Evolutionary conservation across 768 basidiomycete species (phyloP).

Genomic region (Lentinula boryana): DNA sequence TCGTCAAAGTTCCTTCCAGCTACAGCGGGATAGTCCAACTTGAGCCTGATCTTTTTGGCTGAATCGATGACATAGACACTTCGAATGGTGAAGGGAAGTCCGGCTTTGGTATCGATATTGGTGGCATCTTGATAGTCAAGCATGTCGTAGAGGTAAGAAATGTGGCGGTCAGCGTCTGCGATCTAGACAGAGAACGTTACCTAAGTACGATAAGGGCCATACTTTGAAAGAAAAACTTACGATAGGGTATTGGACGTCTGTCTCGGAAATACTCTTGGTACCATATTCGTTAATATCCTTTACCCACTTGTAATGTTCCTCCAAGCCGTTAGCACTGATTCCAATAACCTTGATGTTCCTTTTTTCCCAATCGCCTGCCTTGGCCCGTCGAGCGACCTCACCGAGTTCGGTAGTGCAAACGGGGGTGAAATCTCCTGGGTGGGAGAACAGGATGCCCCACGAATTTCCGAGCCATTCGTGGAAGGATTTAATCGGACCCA

Average conservation of each 20-base stretch:
- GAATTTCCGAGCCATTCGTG: slow-evolving; percentile 88
- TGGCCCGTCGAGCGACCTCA: slow-evolving; percentile 77
- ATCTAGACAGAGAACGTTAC: slow-evolving; percentile 47
- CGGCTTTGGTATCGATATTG: slow-evolving; percentile 70
- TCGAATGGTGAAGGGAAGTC: slow-evolving; percentile 94
- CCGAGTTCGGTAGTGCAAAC: slow-evolving; percentile 97
- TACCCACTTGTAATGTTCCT: slow-evolving; percentile 85
- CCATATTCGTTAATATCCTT: slow-evolving; percentile 81
- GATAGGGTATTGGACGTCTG: slow-evolving; percentile 87
- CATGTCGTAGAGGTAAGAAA: slow-evolving; percentile 91
- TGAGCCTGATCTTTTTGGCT: slow-evolving; percentile 89
- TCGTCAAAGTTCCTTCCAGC: slow-evolving; percentile 91
- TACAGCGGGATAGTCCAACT: slow-evolving; percentile 88
- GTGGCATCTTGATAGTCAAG: slow-evolving; percentile 92
- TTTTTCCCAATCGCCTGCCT: slow-evolving; percentile 70
- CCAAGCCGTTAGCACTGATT: slow-evolving; percentile 85
- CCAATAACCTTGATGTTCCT: slow-evolving; percentile 93
- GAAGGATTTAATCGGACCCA: slow-evolving; percentile 76
- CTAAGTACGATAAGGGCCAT: background rate
- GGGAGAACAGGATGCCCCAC: slow-evolving; percentile 87
- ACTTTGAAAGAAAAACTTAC: slow-evolving; percentile 33
- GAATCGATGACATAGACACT: slow-evolving; percentile 98
- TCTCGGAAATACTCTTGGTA: slow-evolving; percentile 56
- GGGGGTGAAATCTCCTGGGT: slow-evolving; percentile 90
- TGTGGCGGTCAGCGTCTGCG: slow-evolving; percentile 82